Base-by-base conservation (phyloP, 805 yeast species). In the Kodamaea kakaduensis region DNA sequence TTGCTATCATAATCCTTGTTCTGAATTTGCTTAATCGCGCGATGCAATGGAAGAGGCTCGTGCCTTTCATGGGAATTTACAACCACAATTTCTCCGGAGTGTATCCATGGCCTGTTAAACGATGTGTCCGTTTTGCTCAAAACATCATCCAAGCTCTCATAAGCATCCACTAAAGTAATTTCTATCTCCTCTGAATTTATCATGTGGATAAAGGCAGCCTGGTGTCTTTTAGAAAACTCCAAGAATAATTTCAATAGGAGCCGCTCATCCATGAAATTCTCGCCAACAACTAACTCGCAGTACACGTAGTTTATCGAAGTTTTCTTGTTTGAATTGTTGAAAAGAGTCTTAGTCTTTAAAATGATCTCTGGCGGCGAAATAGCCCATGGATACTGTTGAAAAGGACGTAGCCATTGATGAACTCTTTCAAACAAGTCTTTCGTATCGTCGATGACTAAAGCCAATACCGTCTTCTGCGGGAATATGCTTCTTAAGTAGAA, bases 61-160 rank as follows among this genome's bases (percentile, higher is more conserved):
- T 7, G 18, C 12, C 20, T 16, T 9, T 25, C 38, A 31, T 38
- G 43, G 16, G 14, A 13, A 6, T 39, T 30, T 10, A 42, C 26
- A 7, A 38, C 17, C n/a, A 40, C 34, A 10, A 71, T 47, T 14
- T 54, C 44, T 3, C 71, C 70, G 28, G 61, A 51, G 35, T 70
- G 64, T 6, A 76, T 42, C 84, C 84, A 78, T 2, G 71, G 52
- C 37, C 84, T 56, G 47, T 78, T 76, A 10, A 56, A 47, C 0
- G 80, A 67, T 34, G 56, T 62, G 7, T 73, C 46, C 72, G 78
- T 73, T 4, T 58, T 57, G 0, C 79, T 78, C 2, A 77, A 39
- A 2, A 43, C 37, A 3, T 75, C 71, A 30, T 75, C 81, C 10
- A 31, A 31, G 1, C 69, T 64, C 46, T 78, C 85, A 40, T 62